These are phyloP conservation scores for Eucalyptus globulus DNA, from an alignment of 345 rosid species.

Conservation along the genomic window DNA sequence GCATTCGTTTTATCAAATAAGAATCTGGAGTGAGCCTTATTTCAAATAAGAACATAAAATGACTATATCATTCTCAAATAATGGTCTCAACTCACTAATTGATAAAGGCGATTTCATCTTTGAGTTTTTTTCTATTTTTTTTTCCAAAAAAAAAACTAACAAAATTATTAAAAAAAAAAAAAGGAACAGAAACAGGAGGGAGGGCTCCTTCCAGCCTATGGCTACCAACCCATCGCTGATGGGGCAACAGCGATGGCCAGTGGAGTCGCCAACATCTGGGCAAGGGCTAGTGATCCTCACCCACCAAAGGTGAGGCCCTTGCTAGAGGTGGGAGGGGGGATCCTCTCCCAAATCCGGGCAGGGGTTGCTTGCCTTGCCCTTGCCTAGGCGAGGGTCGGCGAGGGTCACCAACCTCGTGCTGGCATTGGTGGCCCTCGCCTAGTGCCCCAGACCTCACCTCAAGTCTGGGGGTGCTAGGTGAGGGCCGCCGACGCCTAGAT, in stretches of 20 bases:
- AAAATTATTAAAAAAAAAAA: too few species aligned
- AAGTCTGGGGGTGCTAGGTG: fast-evolving
- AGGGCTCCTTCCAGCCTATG: fast-evolving
- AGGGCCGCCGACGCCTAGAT: fast-evolving
- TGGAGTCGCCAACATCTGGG: fast-evolving
- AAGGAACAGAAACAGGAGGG: fast-evolving
- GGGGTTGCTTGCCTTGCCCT: fast-evolving
- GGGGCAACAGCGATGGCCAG: fast-evolving
- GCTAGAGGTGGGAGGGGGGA: fast-evolving
- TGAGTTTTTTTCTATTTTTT: too few species aligned
- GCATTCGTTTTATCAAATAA: too few species aligned
- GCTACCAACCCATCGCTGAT: fast-evolving
- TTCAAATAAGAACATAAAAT: fast-evolving
- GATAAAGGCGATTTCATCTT: fast-evolving
- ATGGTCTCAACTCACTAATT: too few species aligned
- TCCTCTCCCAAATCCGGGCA: fast-evolving
- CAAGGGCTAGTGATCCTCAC: fast-evolving
- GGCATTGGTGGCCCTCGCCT: fast-evolving
- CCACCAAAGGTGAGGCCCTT: too few species aligned
- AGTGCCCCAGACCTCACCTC: too few species aligned
- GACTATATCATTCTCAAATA: fast-evolving
- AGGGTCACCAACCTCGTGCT: too few species aligned
- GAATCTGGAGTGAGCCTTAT: fast-evolving
- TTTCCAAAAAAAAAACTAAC: fast-evolving
- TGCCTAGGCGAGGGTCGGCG: fast-evolving